These are phyloP conservation scores for Diaporthe helianthi DNA, from an alignment of 2,329 filamentous ascomycete species.

Conservation along the genomic window DNA sequence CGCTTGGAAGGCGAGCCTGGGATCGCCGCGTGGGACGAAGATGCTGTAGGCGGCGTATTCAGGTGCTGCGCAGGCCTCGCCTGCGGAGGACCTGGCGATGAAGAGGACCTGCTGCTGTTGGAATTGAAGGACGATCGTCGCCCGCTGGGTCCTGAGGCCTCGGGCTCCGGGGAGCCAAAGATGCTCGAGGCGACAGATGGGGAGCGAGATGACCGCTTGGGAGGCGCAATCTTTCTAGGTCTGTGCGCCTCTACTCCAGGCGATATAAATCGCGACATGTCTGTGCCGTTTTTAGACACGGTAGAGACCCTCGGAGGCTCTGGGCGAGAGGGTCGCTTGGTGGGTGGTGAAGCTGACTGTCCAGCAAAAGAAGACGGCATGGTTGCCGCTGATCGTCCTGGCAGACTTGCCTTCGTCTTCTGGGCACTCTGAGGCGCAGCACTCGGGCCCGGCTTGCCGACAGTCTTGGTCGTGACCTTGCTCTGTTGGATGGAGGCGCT, in stretches of 20 bases:
- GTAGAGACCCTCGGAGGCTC: background rate
- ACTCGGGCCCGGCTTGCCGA: background rate
- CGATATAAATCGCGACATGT: conserved; percentile 1
- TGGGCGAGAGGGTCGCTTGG: background rate
- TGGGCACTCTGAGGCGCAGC: background rate
- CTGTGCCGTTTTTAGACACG: background rate
- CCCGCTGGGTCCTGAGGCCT: background rate
- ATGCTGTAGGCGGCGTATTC: background rate
- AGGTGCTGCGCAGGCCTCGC: background rate
- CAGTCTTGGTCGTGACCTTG: conserved; percentile 22
- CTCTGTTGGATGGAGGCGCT: background rate
- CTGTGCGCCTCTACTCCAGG: conserved; percentile 5
- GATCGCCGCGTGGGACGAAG: background rate
- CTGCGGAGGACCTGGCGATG: conserved; percentile 33
- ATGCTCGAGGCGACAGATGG: conserved; percentile 5
- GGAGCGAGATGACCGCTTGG: conserved; percentile 12
- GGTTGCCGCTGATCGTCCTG: background rate
- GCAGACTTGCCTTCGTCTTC: background rate
- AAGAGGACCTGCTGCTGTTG: conserved; percentile 35
- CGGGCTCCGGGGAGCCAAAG: conserved; percentile 12
- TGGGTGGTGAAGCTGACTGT: background rate
- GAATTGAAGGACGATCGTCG: conserved; percentile 22
- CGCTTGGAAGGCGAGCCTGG: background rate
- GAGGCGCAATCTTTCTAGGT: conserved; percentile 1
- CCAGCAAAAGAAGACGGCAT: background rate